Percentiles rank a stretch among this genome's conserved stretches.
Conservation (phyloP, 345 rosid genomes). For the Ceriops decandra region DNA sequence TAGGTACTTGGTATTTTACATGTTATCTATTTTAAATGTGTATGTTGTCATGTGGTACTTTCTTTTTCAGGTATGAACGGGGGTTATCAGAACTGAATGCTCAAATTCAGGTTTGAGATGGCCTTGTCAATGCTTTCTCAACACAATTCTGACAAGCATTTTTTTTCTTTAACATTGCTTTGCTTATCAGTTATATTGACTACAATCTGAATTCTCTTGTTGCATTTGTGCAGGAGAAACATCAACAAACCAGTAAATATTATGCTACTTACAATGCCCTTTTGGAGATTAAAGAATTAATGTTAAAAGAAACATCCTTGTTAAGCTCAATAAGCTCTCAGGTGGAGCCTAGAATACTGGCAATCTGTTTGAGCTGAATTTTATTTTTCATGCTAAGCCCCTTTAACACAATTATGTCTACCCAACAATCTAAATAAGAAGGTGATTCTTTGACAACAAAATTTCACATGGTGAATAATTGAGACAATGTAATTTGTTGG, state of each 20-base stretch:
- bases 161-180: neutral
- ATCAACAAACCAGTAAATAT: slow-evolving; percentile 66
- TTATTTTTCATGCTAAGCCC: neutral
- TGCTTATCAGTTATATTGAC: slow-evolving; percentile 6
- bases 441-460: neutral
- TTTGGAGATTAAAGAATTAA: slow-evolving; percentile 73
- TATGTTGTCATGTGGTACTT: slow-evolving; percentile 9
- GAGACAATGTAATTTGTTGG: neutral
- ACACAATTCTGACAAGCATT: neutral
- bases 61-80: slow-evolving; percentile 64
- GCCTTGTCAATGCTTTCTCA: neutral
- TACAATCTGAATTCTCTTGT: slow-evolving; percentile 13
- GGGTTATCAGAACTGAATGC: slow-evolving; percentile 70
- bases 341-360: slow-evolving; percentile 35
- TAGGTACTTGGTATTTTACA: neutral
- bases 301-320: slow-evolving; percentile 82
- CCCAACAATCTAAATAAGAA: too few species aligned
- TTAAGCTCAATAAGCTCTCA: slow-evolving; percentile 75
- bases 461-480: neutral
- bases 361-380: neutral
- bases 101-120: slow-evolving; percentile 59
- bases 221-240: slow-evolving; percentile 55
- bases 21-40: neutral
- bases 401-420: too few species aligned
- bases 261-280: slow-evolving; percentile 85